Evolutionary conservation across 176 grass and related monocot species (phyloP), one percentile per base, ranked within the genome.

Genomic region (Musa beccarii): DNA sequence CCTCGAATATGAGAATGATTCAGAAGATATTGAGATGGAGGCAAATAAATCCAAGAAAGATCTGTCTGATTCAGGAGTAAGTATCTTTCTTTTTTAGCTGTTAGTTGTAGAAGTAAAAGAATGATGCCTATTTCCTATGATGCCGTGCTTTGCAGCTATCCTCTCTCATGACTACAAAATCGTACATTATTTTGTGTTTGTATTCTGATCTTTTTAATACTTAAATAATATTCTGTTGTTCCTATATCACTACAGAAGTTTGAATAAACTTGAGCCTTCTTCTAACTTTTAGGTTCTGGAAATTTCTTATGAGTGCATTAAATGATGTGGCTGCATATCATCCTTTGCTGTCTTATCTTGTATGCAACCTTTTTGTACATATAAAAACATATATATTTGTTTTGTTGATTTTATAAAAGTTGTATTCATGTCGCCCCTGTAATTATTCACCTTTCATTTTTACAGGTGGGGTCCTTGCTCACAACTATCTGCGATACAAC

Each of bases 391-490:
- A 3, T 49, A 28, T 74, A 16, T 16, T 53, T 17, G 11, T 55
- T 28, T 57, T 29, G 23, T 1, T 26, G 14, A 55, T 57, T 56
- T 28, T 74, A 69, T 53, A 59, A 21, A 19, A 49, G 17, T 29
- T 63, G 3, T 63, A 62, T 49, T 29, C 54, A 75, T 75, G 16
- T 59, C 49, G 19, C 0, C 12, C 49, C 22, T 10, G 13, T 25
- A 61, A 67, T 14, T 67, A 53, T 65, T 21, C 8, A 8, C 16
- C 5, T 25, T 66, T n/a, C 28, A 54, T 25, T 34, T 54, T 54
- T 51, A 52, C 20, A 80, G 78, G 68, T 80, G 68, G 78, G 72
- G 11, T 59, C 54, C 15, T 52, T 80, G n/a, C 67, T 80, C 68
- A 71, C 68, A 17, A 25, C 78, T 26, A 69, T 80, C 1, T 80